Evolutionary conservation across 768 basidiomycete genomes (phyloP).

Genomic region (Phylloporus scabripes): DNA sequence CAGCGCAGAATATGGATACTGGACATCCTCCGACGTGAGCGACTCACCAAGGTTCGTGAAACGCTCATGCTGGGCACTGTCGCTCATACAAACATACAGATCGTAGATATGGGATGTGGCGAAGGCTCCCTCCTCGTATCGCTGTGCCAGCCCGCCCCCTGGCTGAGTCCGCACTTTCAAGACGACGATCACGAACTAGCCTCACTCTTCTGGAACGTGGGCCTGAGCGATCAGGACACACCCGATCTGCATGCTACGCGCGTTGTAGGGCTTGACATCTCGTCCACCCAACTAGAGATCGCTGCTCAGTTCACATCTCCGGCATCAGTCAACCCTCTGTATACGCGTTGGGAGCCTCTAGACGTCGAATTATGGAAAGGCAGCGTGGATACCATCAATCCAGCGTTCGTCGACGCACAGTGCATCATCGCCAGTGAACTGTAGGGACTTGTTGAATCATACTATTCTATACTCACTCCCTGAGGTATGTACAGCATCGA

Average conservation of each 20-base stretch:
- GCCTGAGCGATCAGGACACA: slow-evolving; percentile 35
- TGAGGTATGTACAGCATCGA: slow-evolving; percentile 53
- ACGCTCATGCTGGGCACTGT: not conserved
- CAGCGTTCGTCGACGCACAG: slow-evolving; percentile 56
- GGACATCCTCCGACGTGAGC: slow-evolving; percentile 53
- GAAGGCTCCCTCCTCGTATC: slow-evolving; percentile 67
- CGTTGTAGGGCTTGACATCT: slow-evolving; percentile 68
- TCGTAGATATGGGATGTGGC: slow-evolving; percentile 83
- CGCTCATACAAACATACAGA: slow-evolving; percentile 34
- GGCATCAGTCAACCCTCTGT: slow-evolving; percentile 27
- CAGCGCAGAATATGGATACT: slow-evolving; percentile 72
- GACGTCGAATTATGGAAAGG: slow-evolving; percentile 70
- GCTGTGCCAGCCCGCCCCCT: slow-evolving; percentile 71
- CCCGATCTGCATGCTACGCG: slow-evolving; percentile 53
- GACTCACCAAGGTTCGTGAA: slow-evolving; percentile 44
- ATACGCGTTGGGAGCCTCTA: slow-evolving; percentile 63
- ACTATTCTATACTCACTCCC: not conserved
- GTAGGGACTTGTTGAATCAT: slow-evolving; percentile 39
- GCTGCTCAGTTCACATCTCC: slow-evolving; percentile 49
- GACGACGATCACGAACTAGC: slow-evolving; percentile 18
- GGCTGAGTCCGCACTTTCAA: slow-evolving; percentile 40
- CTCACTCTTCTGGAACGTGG: slow-evolving; percentile 20
- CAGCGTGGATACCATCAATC: slow-evolving; percentile 61
- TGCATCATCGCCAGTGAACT: slow-evolving; percentile 80
- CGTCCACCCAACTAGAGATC: slow-evolving; percentile 44